Base-by-base conservation (phyloP, 768 basidiomycete species). In the Pisolithus orientalis region DNA sequence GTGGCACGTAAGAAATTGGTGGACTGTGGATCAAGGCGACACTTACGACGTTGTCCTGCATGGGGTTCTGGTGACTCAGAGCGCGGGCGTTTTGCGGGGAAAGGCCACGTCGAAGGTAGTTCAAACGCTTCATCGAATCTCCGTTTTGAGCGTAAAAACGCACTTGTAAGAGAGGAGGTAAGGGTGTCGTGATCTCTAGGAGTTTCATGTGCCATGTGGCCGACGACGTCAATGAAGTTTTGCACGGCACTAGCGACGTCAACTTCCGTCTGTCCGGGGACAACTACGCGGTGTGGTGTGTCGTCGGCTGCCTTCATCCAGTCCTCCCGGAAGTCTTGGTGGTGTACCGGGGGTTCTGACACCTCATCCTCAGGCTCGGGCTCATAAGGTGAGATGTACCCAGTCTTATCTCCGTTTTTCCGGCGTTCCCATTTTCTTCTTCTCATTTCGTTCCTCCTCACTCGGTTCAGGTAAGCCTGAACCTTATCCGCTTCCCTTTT, bases 271-370 rank as follows among this genome's bases (percentile, higher is more conserved):
- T 70, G 70, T 10, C 71, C 69, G 37, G 75, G 73, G 3, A 72
- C 70, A 16, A 75, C 57, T 32, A 73, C 57, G 6, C 74, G 65
- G 17, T 61, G 58, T 32, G 74, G 72, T 4, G 39, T 45, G 17
- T 62, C 60, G 8, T 72, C 65, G 49, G 76, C 59, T 7, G 63
- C 63, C 8, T 61, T 62, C 2, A 66, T 64, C 73, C 74, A 75
- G 31, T 62, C 62, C 10, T 61, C 62, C 45, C 65, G 59, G 53
- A 74, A 67, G 25, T 66, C 66, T 21, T 68, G 62, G 3, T 59
- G 55, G 10, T 66, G 62, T 21, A 73, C 63, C 0, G 74, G 70
- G 9, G 66, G 69, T 2, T 66, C 61, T 7, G 58, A 27, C 5
- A 52, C 54, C 17, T 75, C 70, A 7, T 74, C 68, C 28, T 60